Evolutionary conservation across 2,329 filamentous ascomycete genomes (phyloP).

Genomic region (Scedosporium minutisporum): DNA sequence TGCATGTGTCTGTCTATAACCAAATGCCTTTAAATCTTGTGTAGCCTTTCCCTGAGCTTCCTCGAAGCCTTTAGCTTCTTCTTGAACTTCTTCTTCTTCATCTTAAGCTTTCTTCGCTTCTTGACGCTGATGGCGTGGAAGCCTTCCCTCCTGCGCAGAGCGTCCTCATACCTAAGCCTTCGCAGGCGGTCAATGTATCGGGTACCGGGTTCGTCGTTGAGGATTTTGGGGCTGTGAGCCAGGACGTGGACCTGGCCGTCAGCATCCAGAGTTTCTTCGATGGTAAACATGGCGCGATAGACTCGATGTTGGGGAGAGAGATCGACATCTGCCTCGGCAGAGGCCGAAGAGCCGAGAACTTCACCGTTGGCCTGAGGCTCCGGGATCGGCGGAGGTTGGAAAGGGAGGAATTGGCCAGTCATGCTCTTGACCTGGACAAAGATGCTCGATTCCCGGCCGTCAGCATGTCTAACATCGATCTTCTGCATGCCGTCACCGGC

Average conservation of each 20-base stretch:
- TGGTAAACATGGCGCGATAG: slow-evolving; percentile 56
- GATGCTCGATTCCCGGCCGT: slow-evolving; percentile 47
- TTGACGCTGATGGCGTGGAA: slow-evolving; percentile 86
- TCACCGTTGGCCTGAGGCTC: slow-evolving; percentile 16
- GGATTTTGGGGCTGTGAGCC: slow-evolving; percentile 49
- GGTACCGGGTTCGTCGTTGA: slow-evolving; percentile 34
- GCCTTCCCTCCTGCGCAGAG: slow-evolving; percentile 34
- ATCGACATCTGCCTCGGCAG: slow-evolving; percentile 21
- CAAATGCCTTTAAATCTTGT: slow-evolving; percentile 40
- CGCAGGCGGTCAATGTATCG: slow-evolving; percentile 61
- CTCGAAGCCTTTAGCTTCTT: slow-evolving; percentile 92
- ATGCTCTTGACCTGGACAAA: slow-evolving; percentile 60
- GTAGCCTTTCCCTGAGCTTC: slow-evolving; percentile 77
- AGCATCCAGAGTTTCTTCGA: slow-evolving; percentile 54
- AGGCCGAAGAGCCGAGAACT: slow-evolving; percentile 17
- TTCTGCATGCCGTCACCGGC: slow-evolving; percentile 38
- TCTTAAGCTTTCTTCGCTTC: slow-evolving; percentile 87
- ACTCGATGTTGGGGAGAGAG: slow-evolving; percentile 38
- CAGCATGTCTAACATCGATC: slow-evolving; percentile 44
- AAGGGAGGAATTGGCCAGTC: slow-evolving; percentile 65
- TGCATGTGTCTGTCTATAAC: slow-evolving; percentile 9
- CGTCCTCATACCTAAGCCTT: slow-evolving; percentile 51
- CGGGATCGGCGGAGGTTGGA: slow-evolving; percentile 75
- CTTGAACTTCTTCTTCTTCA: slow-evolving; percentile 99
- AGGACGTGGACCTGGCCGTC: slow-evolving; percentile 51